These are phyloP conservation scores for Sugiyamaella qingdaonensis DNA, from an alignment of 805 yeast species.

Conservation along the genomic window DNA sequence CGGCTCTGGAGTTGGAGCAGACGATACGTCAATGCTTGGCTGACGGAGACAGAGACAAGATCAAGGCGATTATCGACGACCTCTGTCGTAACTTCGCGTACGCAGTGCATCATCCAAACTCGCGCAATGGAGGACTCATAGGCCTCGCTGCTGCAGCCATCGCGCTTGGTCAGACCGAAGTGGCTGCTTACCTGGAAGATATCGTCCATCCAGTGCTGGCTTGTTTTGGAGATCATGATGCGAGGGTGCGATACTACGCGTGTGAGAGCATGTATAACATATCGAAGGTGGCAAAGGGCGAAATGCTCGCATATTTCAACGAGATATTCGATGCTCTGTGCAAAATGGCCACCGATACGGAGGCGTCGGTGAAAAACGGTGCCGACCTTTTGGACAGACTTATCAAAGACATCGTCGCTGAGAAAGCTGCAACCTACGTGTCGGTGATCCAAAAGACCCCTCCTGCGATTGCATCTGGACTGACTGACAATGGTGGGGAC, in stretches of 20 bases:
- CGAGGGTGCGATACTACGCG: slow-evolving; percentile 94
- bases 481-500: slow-evolving; percentile 21
- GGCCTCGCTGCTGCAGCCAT: slow-evolving; percentile 95
- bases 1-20: slow-evolving; percentile 64
- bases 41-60: slow-evolving; percentile 55
- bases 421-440: slow-evolving; percentile 84
- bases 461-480: slow-evolving; percentile 48
- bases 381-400: slow-evolving; percentile 89
- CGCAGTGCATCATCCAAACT: slow-evolving; percentile 78
- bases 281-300: slow-evolving; percentile 95
- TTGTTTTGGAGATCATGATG: slow-evolving; percentile 94
- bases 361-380: slow-evolving; percentile 87
- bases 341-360: slow-evolving; percentile 84
- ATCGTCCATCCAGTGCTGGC: slow-evolving; percentile 91
- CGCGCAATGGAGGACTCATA: slow-evolving; percentile 92
- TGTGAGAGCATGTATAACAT: slow-evolving; percentile 94
- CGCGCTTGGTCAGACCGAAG: slow-evolving; percentile 79
- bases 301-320: slow-evolving; percentile 83
- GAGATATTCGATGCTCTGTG: slow-evolving; percentile 93
- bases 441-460: slow-evolving; percentile 39
- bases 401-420: slow-evolving; percentile 91
- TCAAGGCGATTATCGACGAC: slow-evolving; percentile 63
- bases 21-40: slow-evolving; percentile 66
- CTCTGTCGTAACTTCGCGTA: slow-evolving; percentile 73
- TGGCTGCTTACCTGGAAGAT: slow-evolving; percentile 75